Evolutionary conservation across 345 rosid species (phyloP), one percentile per base, ranked within the genome.

Genomic region (Kernera saxatilis): DNA sequence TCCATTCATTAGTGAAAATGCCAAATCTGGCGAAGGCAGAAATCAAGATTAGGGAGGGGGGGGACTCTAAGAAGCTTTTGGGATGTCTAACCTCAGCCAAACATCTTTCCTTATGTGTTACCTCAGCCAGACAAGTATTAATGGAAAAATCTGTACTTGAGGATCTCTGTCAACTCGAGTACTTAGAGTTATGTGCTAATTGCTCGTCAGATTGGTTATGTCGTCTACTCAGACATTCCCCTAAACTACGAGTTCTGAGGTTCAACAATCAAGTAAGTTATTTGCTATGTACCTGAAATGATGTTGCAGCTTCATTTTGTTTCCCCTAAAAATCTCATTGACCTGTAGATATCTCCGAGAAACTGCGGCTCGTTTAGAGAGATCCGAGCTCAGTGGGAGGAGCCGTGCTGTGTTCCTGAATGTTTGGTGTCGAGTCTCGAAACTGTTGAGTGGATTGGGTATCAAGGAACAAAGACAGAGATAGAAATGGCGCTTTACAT

Each of bases 231-330:
- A 35, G 7, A 35, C 67, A 46, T 48, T 35, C 40, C 19, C 74
- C 58, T 58, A 70, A 45, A 48, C 58, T 64, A 6, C 13, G 44
- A 64, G 69, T 46, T 70, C 29, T 48, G 13, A 58, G 39, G 36
- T 27, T 69, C 10, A 33, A 2, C 10, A 33, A 2, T n/a, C 32
- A 27, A 22, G 67, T 61, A 60, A 40, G 65, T 60, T 59, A 5
- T 18, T 10, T n/a, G 22, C 18, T 59, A 0, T 12, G 1, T 11
- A 17, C 61, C 1, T 18, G n/a, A n/a, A n/a, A n/a, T n/a, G n/a
- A n/a, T n/a, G n/a, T n/a, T n/a, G n/a, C n/a, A n/a, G 39, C 5
- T 57, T n/a, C 29, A 5, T 9, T 10, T 17, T 33, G 9, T 2
- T 6, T 8, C 2, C 25, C 5, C 10, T 10, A 2, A 29, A 2